Conservation (phyloP, 2,329 filamentous ascomycete species). For the Xylariaceae sp. region DNA sequence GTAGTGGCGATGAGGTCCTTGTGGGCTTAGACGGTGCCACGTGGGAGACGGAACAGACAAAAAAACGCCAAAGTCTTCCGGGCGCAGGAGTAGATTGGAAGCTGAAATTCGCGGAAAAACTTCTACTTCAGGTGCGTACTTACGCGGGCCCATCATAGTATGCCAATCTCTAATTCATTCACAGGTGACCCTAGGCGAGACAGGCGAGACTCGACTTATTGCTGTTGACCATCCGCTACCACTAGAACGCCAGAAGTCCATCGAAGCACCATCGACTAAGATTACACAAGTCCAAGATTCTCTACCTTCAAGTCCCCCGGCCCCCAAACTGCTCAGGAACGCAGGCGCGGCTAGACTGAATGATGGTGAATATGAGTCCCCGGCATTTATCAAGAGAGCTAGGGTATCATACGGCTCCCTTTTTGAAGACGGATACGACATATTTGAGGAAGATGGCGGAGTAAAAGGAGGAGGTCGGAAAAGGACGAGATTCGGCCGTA, state of each 20-base stretch:
- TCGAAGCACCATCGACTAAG: conserved; percentile 10
- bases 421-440: conserved; percentile 65
- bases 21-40: conserved; percentile 69
- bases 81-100: conserved; percentile 61
- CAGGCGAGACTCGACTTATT: conserved; percentile 52
- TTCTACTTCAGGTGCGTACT: conserved; percentile 50
- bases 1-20: conserved; percentile 76
- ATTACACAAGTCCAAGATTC: conserved; percentile 21
- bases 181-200: conserved; percentile 50
- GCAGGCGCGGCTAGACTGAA: conserved; percentile 41
- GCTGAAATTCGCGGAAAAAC: conserved; percentile 54
- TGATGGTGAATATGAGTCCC: conserved; percentile 68
- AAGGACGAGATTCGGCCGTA: conserved; percentile 67
- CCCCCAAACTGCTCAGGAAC: conserved; percentile 38
- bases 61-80: conserved; percentile 47
- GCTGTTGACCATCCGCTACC: conserved; percentile 52
- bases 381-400: conserved; percentile 75
- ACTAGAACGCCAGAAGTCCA: conserved; percentile 12
- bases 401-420: conserved; percentile 70
- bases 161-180: conserved; percentile 6
- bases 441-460: conserved; percentile 70
- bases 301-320: conserved; percentile 3
- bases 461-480: conserved; percentile 67
- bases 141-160: neutral
- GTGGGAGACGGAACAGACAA: conserved; percentile 61